Evolutionary conservation across 2,329 filamentous ascomycete genomes (phyloP).

Genomic region (Aspergillus sp.): DNA sequence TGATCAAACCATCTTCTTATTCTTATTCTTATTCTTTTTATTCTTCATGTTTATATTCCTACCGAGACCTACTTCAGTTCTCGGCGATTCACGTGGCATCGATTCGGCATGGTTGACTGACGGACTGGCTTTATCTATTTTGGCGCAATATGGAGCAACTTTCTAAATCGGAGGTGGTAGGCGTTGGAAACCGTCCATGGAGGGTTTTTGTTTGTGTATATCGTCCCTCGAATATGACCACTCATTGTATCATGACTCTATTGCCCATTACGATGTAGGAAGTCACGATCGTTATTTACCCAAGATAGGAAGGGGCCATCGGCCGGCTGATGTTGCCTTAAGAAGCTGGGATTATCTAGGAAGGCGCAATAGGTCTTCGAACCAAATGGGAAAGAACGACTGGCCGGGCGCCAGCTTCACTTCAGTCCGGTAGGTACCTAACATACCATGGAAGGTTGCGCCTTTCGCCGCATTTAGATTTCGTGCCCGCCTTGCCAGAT

Average conservation of each 20-base stretch:
- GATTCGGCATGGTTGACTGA: neutral
- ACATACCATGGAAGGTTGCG: too few species aligned
- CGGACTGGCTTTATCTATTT: slow-evolving; percentile 5
- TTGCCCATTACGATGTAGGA: too few species aligned
- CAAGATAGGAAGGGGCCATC: too few species aligned
- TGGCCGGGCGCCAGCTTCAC: too few species aligned
- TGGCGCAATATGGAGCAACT: slow-evolving; percentile 10
- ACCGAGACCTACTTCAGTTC: neutral
- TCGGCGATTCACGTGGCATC: neutral
- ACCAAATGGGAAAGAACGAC: too few species aligned
- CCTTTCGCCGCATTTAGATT: too few species aligned
- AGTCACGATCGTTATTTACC: too few species aligned
- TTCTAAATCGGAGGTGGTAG: neutral
- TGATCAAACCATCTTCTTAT: slow-evolving; percentile 30
- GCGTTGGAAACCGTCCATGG: slow-evolving; percentile 1
- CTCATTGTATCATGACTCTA: neutral
- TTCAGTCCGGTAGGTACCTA: too few species aligned
- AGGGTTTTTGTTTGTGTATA: neutral
- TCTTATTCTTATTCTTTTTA: slow-evolving; percentile 8
- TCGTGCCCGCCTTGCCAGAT: too few species aligned
- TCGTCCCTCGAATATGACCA: neutral
- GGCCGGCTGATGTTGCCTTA: too few species aligned
- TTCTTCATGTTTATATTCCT: slow-evolving; percentile 8
- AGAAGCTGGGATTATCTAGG: too few species aligned
- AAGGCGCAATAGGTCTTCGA: too few species aligned